A percentile compares a stretch with the other conserved stretches of the same genome.
phyloP scores from a whole-genome alignment of 805 yeast genomes.

The Metschnikowia aberdeeniae region DNA sequence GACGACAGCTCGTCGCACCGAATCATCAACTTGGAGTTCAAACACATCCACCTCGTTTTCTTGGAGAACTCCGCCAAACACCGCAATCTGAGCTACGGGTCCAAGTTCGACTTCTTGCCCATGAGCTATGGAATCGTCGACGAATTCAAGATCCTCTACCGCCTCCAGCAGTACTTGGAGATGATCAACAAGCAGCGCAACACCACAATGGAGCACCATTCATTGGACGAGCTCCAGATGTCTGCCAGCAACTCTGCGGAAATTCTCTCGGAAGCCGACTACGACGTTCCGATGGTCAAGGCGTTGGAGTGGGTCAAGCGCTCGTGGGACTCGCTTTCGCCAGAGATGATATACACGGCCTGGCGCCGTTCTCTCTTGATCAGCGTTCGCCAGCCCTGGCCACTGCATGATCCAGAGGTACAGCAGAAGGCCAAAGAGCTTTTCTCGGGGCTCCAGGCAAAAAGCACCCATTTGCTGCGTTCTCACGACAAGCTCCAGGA shows the following conservation, averaged over 20 bases:
- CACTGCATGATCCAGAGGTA: slow-evolving; percentile 15
- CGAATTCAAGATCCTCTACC: slow-evolving; percentile 55
- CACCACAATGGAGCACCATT: slow-evolving; percentile 5
- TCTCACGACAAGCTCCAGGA: slow-evolving; percentile 41
- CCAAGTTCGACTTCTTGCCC: slow-evolving; percentile 53
- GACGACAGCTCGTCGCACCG: slow-evolving; percentile 65
- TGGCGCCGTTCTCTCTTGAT: slow-evolving; percentile 37
- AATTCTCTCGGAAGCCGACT: slow-evolving; percentile 37
- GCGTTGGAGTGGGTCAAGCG: slow-evolving; percentile 56
- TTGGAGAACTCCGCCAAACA: slow-evolving; percentile 37
- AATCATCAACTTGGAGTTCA: slow-evolving; percentile 40
- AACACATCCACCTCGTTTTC: slow-evolving; percentile 32
- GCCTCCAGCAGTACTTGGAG: slow-evolving; percentile 53
- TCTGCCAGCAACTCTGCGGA: slow-evolving; percentile 16
- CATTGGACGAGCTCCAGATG: slow-evolving; percentile 1
- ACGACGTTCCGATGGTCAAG: slow-evolving; percentile 48
- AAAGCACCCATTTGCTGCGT: slow-evolving; percentile 17
- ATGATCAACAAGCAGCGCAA: slow-evolving; percentile 31
- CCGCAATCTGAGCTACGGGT: slow-evolving; percentile 33
- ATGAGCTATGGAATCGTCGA: slow-evolving; percentile 62
- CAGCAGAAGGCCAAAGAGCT: slow-evolving; percentile 12
- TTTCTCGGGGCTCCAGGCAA: slow-evolving; percentile 8
- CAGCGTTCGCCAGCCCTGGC: slow-evolving; percentile 29
- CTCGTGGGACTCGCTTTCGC: slow-evolving; percentile 48
- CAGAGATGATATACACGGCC: slow-evolving; percentile 28